phyloP scores from a whole-genome alignment of 2,329 filamentous ascomycete species.

The Trichoderma atrobrunneum region DNA sequence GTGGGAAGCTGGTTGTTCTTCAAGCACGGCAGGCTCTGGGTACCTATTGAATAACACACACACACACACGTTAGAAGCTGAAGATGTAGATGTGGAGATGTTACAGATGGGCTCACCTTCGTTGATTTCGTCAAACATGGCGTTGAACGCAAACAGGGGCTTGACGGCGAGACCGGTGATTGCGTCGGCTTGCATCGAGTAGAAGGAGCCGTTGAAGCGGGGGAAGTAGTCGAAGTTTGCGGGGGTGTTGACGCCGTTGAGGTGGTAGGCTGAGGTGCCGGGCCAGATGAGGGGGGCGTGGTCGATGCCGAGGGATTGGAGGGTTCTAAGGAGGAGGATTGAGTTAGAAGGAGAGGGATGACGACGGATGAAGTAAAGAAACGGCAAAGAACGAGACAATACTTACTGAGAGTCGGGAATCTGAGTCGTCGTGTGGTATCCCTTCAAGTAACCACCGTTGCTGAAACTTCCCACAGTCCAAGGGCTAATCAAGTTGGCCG shows the following conservation, averaged over 20 bases:
- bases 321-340: neutral
- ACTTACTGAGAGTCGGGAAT: slow-evolving; percentile 12
- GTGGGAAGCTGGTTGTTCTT: slow-evolving; percentile 10
- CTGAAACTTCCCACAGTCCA: slow-evolving; percentile 15
- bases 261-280: slow-evolving; percentile 14
- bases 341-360: neutral
- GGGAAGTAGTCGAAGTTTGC: slow-evolving; percentile 13
- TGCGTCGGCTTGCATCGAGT: slow-evolving; percentile 16
- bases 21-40: neutral
- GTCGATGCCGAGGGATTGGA: slow-evolving; percentile 13
- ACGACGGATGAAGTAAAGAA: neutral
- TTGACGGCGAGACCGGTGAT: neutral
- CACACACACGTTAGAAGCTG: neutral
- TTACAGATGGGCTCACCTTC: neutral
- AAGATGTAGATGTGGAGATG: neutral
- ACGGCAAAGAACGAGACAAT: neutral
- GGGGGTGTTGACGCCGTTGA: slow-evolving; percentile 6
- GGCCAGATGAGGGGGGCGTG: slow-evolving; percentile 13
- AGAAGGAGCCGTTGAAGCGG: slow-evolving; percentile 13
- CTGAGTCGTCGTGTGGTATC: slow-evolving; percentile 15
- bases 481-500: slow-evolving; percentile 11
- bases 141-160: slow-evolving; percentile 13
- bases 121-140: slow-evolving; percentile 18
- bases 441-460: slow-evolving; percentile 1
- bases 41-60: neutral